Evolutionary conservation across 1,284 basidiomycete species (phyloP), one percentile per base, ranked within the genome.

Genomic region (Apiotrichum domesticum): DNA sequence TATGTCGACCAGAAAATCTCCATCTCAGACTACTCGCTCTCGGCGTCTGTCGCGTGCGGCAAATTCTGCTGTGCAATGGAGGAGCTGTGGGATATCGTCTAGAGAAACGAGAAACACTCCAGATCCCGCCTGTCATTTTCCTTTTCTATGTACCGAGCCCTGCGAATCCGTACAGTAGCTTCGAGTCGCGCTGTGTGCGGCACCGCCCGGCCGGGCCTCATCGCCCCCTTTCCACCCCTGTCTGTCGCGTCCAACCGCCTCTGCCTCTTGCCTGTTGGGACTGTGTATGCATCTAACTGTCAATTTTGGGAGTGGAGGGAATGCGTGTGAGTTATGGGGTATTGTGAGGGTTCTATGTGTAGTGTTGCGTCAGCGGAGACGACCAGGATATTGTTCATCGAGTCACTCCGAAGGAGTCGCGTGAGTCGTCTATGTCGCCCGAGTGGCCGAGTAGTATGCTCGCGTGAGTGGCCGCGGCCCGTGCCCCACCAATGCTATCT

Each of bases 1-100:
- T 88, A 83, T n/a, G 90, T 97, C 0, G 95, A 98, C 72, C 88
- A 96, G 77, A 99, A 99, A 80, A 94, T 98, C 69, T 85, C 89
- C 61, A 93, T 99, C 76, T 93, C 89, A 68, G 87, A 97, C 68
- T 99, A 96, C 77, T 85, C 89, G 6, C 79, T 98, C 49, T 95
- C 91, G 68, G 95, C 96, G 21, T 90, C 87, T 41, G 93, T 97
- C 39, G 95, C 95, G 11, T 98, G 95, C 73, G 95, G 95, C 60
- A 72, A 86, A 81, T 87, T 87, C 72, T 87, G 85, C 67, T 87
- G 85, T 67, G 85, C 84, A 3, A 79, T 84, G 67, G 77, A 84
- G 71, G 83, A 84, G 62, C 72, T 84, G 40, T 84, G 83, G 83
- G 81, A 83, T 66, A 80, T 84, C 59, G 77, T 83, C 35, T 84